Base-by-base conservation (phyloP, 176 grass and related monocot species). In the Metroxylon sagu region DNA sequence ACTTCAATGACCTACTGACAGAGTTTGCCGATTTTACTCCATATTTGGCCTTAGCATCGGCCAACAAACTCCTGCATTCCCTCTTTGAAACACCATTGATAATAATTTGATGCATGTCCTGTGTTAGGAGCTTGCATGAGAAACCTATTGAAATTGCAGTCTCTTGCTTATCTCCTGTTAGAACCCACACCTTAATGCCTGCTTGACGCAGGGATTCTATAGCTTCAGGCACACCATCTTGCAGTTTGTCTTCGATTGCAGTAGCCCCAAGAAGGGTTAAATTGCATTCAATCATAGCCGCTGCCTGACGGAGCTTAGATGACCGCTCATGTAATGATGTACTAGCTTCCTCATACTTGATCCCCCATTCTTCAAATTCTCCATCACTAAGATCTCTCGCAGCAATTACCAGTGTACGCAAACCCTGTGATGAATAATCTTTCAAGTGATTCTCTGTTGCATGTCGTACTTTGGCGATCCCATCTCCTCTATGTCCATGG, bases 111-210 rank as follows among this genome's bases (percentile, higher is more conserved):
- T 77, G 66, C 87, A 89, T 98, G 63, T 59, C 78, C 80, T 70
- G 78, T 58, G 88, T 89, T 50, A 98, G 69, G 28, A 98, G 64
- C 56, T 76, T 69, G 54, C 94, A 89, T 61, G 94, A 98, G 70
- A 92, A 60, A 74, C 84, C 94, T 61, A 98, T 98, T 1, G 94
- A 98, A 82, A 98, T 92, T 67, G 94, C 94, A 57, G 94, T 98
- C 81, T 98, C 94, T 73, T 98, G 94, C 71, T 98, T 98, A 85
- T 98, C 94, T 51, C 94, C 94, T 18, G 94, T 98, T 14, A 98
- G 81, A 85, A 98, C 84, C 93, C 93, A 98, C 30, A 98, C 93
- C 69, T 98, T 98, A 52, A 98, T 92, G 72, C 93, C 93, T 67
- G 93, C 93, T 61, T 98, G 87, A 50, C 93, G 62, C 39, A 98